Percentiles rank a stretch among this genome's conserved stretches.
phyloP scores from a whole-genome alignment of 73 alveolate genomes.

The Blepharisma stoltei region DNA sequence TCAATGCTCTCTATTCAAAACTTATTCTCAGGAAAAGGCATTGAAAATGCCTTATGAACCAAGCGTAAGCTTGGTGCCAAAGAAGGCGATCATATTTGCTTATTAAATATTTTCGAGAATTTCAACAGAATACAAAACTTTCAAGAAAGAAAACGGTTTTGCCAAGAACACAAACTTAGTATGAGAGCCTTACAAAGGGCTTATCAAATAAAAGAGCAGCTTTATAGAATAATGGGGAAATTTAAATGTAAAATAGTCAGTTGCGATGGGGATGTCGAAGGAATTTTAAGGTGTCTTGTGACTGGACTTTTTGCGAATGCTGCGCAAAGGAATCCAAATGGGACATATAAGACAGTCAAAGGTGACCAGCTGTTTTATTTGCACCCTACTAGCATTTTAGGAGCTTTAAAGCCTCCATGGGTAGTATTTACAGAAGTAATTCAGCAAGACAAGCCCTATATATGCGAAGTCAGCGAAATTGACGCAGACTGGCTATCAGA shows the following conservation, averaged over 20 bases:
- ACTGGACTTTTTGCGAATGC: conserved; percentile 90
- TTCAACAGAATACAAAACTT: conserved; percentile 49
- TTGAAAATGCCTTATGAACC: neutral
- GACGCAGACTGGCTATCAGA: conserved; percentile 90
- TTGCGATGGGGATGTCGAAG: conserved; percentile 89
- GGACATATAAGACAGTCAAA: conserved; percentile 83
- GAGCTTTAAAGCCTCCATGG: conserved; percentile 88
- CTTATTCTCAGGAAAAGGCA: conserved; percentile 46
- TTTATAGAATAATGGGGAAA: conserved; percentile 58
- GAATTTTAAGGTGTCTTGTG: conserved; percentile 78
- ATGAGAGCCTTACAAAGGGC: conserved; percentile 54
- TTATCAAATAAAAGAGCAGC: conserved; percentile 63
- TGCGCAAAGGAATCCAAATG: conserved; percentile 83
- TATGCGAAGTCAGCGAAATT: conserved; percentile 81
- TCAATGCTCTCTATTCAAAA: conserved; percentile 74
- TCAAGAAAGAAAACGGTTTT: conserved; percentile 75
- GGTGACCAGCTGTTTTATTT: conserved; percentile 77
- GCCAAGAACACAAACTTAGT: conserved; percentile 58
- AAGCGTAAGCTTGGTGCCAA: conserved; percentile 60
- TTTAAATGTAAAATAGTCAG: conserved; percentile 59
- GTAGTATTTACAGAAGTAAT: conserved; percentile 83
- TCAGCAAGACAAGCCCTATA: conserved; percentile 65
- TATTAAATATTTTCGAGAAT: conserved; percentile 63
- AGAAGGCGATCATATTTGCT: conserved; percentile 93
- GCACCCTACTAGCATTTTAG: conserved; percentile 89